phyloP scores from a whole-genome alignment of 2,329 filamentous ascomycete genomes.

The Chaetomiaceae sp. region DNA sequence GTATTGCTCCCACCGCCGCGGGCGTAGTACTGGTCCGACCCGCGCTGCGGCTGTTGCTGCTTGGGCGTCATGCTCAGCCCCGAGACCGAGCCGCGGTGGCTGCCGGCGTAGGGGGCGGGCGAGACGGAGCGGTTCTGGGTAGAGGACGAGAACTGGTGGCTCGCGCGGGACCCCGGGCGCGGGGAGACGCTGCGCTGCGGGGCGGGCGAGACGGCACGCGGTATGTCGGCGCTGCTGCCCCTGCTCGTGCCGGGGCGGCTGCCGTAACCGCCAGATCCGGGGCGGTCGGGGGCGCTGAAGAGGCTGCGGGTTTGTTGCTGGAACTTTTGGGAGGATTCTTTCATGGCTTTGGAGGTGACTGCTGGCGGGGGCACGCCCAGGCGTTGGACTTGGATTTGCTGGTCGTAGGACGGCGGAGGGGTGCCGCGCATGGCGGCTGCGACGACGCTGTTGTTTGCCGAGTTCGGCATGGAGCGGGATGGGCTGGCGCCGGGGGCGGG shows the following conservation, averaged over 20 bases:
- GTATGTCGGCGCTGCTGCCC: slow-evolving; percentile 50
- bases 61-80: slow-evolving; percentile 9
- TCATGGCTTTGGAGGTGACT: slow-evolving; percentile 91
- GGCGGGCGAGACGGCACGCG: slow-evolving; percentile 62
- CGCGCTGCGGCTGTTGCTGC: not conserved
- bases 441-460: slow-evolving; percentile 39
- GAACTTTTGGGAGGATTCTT: slow-evolving; percentile 87
- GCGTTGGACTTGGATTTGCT: slow-evolving; percentile 66
- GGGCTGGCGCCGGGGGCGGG: slow-evolving; percentile 47
- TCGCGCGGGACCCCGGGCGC: slow-evolving; percentile 5
- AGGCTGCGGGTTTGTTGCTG: slow-evolving; percentile 76
- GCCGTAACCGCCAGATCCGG: slow-evolving; percentile 31
- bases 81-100: slow-evolving; percentile 31
- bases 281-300: slow-evolving; percentile 48
- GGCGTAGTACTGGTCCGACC: slow-evolving; percentile 21
- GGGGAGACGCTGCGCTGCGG: slow-evolving; percentile 45
- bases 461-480: slow-evolving; percentile 40
- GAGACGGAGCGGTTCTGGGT: slow-evolving; percentile 20
- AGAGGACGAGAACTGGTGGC: not conserved
- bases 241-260: slow-evolving; percentile 52
- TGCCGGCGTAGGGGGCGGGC: slow-evolving; percentile 58
- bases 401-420: slow-evolving; percentile 83
- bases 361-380: slow-evolving; percentile 87
- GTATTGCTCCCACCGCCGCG: slow-evolving; percentile 15
- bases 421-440: slow-evolving; percentile 64